Conservation (phyloP, 2,329 filamentous ascomycete species). For the Sclerotinia nivalis region DNA sequence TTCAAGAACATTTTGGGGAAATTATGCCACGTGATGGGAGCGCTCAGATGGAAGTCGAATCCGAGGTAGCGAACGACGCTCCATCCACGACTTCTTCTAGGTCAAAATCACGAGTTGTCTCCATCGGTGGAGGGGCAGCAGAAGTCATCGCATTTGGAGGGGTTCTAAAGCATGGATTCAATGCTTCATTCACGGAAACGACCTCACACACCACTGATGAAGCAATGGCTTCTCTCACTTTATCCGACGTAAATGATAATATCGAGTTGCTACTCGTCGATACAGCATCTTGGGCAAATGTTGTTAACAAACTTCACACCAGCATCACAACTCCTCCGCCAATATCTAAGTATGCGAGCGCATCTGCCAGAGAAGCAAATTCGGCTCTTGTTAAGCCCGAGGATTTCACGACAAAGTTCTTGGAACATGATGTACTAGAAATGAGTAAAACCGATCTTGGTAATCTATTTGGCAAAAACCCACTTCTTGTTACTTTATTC, state of each 20-base stretch:
- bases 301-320: slow-evolving; percentile 59
- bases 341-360: slow-evolving; percentile 56
- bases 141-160: slow-evolving; percentile 65
- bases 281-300: slow-evolving; percentile 72
- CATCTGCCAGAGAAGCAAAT: slow-evolving; percentile 49
- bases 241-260: slow-evolving; percentile 21
- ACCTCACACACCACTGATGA: slow-evolving; percentile 13
- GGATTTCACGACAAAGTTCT: slow-evolving; percentile 48
- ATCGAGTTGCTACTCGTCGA: slow-evolving; percentile 68
- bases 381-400: slow-evolving; percentile 46
- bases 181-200: slow-evolving; percentile 20
- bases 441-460: slow-evolving; percentile 44
- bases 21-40: slow-evolving; percentile 18
- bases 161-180: slow-evolving; percentile 46
- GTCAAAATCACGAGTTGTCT: slow-evolving; percentile 29
- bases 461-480: slow-evolving; percentile 38
- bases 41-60: not conserved
- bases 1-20: slow-evolving; percentile 14
- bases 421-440: slow-evolving; percentile 52
- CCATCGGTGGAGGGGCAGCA: slow-evolving; percentile 53
- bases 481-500: slow-evolving; percentile 73
- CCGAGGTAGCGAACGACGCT: not conserved
- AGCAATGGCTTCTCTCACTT: slow-evolving; percentile 23
- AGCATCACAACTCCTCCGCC: slow-evolving; percentile 55
- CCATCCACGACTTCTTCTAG: slow-evolving; percentile 1